Percentiles rank a stretch among this genome's conserved stretches.
phyloP scores from a whole-genome alignment of 2,329 filamentous ascomycete genomes.

The Stagonosporopsis rhizophila region DNA sequence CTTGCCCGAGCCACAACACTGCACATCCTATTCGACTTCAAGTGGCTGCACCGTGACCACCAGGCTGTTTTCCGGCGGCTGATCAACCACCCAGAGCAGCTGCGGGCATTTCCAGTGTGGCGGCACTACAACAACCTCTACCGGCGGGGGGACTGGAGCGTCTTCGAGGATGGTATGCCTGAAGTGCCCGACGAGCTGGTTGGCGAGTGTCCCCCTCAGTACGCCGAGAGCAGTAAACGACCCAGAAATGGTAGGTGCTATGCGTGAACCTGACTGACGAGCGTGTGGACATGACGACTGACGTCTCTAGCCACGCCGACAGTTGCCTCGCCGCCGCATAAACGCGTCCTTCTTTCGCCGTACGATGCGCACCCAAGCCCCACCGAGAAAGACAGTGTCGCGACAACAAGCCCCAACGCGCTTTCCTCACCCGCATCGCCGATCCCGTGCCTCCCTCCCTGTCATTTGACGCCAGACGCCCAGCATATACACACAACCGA shows the following conservation, averaged over 20 bases:
- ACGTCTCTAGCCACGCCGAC: conserved; percentile 5
- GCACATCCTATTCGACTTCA: conserved; percentile 26
- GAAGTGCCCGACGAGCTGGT: not conserved
- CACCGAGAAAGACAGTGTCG: conserved; percentile 16
- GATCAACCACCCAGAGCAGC: conserved; percentile 12
- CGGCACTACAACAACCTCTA: conserved; percentile 1
- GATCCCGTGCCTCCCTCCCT: not conserved
- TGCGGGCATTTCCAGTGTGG: conserved; percentile 18
- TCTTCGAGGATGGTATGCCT: conserved; percentile 5
- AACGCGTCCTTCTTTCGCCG: conserved; percentile 17
- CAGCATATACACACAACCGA: no score
- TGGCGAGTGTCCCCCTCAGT: conserved; percentile 18
- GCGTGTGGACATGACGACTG: not conserved
- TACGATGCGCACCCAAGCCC: conserved; percentile 4
- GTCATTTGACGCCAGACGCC: not conserved
- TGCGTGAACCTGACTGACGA: not conserved
- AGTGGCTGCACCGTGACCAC: conserved; percentile 25
- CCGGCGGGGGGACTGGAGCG: conserved; percentile 10
- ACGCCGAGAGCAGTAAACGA: conserved; percentile 20
- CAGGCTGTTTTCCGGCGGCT: conserved; percentile 16
- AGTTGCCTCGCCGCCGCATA: conserved; percentile 11
- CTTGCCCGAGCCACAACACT: not conserved
- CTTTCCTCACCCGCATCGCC: not conserved
- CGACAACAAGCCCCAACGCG: conserved; percentile 9
- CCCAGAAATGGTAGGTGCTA: conserved; percentile 19